phyloP scores from a whole-genome alignment of 2,329 filamentous ascomycete genomes.

The Moelleriella libera region DNA sequence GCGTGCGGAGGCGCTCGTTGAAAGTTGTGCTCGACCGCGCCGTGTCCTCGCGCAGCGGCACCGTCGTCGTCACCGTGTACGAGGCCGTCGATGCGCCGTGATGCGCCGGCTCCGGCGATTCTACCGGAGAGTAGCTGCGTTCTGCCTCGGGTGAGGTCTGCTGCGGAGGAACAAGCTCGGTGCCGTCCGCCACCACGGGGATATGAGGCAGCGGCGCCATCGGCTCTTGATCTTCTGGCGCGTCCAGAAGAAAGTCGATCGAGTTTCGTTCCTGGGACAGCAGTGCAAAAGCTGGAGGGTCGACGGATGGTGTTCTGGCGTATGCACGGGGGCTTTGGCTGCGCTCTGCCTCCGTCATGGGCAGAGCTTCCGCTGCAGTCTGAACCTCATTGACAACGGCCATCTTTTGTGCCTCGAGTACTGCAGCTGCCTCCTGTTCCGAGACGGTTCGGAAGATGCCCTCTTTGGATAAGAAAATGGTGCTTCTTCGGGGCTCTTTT shows the following conservation, averaged over 20 bases:
- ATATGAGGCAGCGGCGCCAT: conserved; percentile 26
- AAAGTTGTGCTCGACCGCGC: conserved; percentile 23
- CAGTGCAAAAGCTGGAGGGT: conserved; percentile 45
- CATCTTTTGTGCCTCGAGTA: conserved; percentile 20
- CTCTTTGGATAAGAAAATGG: conserved; percentile 46
- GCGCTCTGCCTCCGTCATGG: conserved; percentile 14
- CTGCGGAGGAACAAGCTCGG: neutral
- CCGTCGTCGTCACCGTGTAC: conserved; percentile 34
- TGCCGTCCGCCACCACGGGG: conserved; percentile 11
- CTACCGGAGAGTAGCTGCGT: conserved; percentile 6
- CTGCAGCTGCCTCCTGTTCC: conserved; percentile 31
- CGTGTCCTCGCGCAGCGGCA: conserved; percentile 35
- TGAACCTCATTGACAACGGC: conserved; percentile 1
- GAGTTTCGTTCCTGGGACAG: conserved; percentile 39
- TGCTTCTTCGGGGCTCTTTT: conserved; percentile 31
- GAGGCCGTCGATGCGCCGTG: conserved; percentile 29
- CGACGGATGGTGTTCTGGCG: conserved; percentile 46
- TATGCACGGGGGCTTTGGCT: conserved; percentile 23
- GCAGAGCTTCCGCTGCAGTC: conserved; percentile 2
- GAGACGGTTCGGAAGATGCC: conserved; percentile 50
- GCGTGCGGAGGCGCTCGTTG: conserved; percentile 29
- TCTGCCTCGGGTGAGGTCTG: neutral
- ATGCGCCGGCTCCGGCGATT: conserved; percentile 19
- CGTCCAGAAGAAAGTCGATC: conserved; percentile 46
- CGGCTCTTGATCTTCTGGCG: conserved; percentile 24